Evolutionary conservation across 805 yeast genomes (phyloP).

Genomic region (Metschnikowia reukaufii): DNA sequence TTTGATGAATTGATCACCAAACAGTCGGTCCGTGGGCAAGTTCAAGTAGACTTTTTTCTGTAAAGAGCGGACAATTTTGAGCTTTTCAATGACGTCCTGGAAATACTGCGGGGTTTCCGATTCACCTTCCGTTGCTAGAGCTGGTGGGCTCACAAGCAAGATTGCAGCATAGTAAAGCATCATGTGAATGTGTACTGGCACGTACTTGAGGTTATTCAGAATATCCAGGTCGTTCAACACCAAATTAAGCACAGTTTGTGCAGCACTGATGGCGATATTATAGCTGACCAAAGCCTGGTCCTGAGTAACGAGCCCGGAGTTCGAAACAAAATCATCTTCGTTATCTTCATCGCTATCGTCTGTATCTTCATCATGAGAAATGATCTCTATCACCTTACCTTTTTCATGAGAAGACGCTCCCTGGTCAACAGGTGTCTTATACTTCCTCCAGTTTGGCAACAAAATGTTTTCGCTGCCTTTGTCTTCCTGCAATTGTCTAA

Average conservation of each 20-base stretch:
- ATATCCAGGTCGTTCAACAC: conserved; percentile 62
- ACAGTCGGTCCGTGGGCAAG: conserved; percentile 52
- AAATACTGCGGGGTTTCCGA: conserved; percentile 19
- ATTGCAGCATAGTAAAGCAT: conserved; percentile 70
- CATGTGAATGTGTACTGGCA: conserved; percentile 71
- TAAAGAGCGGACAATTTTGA: conserved; percentile 45
- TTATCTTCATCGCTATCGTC: conserved; percentile 4
- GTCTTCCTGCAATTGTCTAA: conserved; percentile 41
- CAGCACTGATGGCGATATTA: conserved; percentile 60
- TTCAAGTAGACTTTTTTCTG: conserved; percentile 44
- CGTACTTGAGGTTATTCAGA: conserved; percentile 53
- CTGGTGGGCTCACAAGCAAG: conserved; percentile 51
- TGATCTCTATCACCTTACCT: conserved; percentile 7
- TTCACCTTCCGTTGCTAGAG: conserved; percentile 18
- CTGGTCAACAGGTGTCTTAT: not conserved
- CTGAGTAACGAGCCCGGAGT: conserved; percentile 31
- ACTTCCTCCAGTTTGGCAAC: conserved; percentile 36
- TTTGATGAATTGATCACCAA: conserved; percentile 45
- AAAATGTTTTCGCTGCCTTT: conserved; percentile 17
- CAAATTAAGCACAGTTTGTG: conserved; percentile 58
- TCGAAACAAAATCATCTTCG: conserved; percentile 31
- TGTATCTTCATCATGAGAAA: conserved; percentile 20
- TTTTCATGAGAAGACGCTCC: not conserved
- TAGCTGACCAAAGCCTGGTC: conserved; percentile 38
- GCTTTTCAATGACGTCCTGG: conserved; percentile 32